Base-by-base conservation (phyloP, 2,329 filamentous ascomycete species). In the Alternaria solani region DNA sequence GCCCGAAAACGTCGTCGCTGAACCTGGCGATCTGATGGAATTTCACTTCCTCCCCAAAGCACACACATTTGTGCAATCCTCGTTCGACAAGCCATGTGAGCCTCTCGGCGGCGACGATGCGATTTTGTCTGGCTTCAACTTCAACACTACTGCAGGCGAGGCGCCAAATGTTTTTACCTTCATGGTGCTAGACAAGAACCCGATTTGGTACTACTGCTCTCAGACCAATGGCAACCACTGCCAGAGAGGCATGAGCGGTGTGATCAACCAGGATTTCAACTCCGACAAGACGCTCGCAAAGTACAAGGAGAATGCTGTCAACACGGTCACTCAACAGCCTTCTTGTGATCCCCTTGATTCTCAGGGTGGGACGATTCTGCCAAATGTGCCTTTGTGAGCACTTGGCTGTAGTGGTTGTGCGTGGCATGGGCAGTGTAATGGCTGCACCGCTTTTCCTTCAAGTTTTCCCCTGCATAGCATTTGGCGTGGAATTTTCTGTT, bases 151-250 rank as follows among this genome's bases (percentile, higher is more conserved):
- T 2, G 46, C 53, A 4, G 67, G 70, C 44, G 70, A 75, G 53
- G 63, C 72, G 1, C 46, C 51, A 2, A 69, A 56, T 9, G 87
- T 88, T 51, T 94, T 89, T 79, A 90, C 87, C 55, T 81, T 94
- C 69, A 83, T 83, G 75, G 81, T 94, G 74, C 88, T 88, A 72
- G 83, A 87, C 77, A 87, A 85, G 47, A 88, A 84, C 30, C 91
- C 91, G n/a, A 83, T 93, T 68, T 94, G 91, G 91, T 80, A 91
- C 63, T 94, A 90, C 83, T 94, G 91, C 80, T 86, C 86, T 26
- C 89, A 92, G 79, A 87, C 78, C 36, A 85, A 82, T 65, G 71
- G 68, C 0, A 61, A 69, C 9, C 91, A 94, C 80, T 94, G 91
- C 79, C 86, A 92, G 78, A 81, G 75, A 49, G 90, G 90, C 55